Conservation (phyloP, 2,329 filamentous ascomycete genomes). For the Alternaria gansuensis region DNA sequence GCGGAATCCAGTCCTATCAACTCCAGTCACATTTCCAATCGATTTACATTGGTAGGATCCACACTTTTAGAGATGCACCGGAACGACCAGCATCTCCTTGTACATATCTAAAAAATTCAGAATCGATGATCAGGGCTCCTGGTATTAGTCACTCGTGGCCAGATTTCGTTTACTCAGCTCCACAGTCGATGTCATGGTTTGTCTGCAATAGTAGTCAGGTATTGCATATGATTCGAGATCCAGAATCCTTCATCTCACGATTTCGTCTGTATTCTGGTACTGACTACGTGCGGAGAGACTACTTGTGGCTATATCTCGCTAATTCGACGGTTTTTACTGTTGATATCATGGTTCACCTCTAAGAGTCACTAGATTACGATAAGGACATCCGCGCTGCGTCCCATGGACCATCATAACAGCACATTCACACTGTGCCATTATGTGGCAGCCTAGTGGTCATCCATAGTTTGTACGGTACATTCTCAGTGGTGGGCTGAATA, state of each 20-base stretch:
- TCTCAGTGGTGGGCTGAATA: not conserved
- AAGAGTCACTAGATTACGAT: not conserved
- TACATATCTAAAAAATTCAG: not conserved
- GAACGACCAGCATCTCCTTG: not conserved
- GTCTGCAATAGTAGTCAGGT: not conserved
- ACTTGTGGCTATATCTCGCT: not conserved
- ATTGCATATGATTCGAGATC: not conserved
- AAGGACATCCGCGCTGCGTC: not conserved
- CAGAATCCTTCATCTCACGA: not conserved
- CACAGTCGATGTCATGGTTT: not conserved
- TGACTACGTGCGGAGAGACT: not conserved
- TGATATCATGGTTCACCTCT: conserved; percentile 4
- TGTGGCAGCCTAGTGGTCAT: not conserved
- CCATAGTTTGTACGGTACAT: not conserved
- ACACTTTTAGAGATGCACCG: conserved; percentile 1
- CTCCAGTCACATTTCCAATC: not conserved
- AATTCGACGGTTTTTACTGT: not conserved
- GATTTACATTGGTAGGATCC: conserved; percentile 4
- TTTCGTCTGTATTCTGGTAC: not conserved
- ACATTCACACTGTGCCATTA: not conserved
- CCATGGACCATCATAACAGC: not conserved
- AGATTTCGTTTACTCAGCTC: not conserved
- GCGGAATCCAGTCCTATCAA: conserved; percentile 5
- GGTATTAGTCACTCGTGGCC: not conserved
- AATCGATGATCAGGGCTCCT: not conserved